phyloP scores from a whole-genome alignment of 2,329 filamentous ascomycete species.

The Ramichloridium luteum region DNA sequence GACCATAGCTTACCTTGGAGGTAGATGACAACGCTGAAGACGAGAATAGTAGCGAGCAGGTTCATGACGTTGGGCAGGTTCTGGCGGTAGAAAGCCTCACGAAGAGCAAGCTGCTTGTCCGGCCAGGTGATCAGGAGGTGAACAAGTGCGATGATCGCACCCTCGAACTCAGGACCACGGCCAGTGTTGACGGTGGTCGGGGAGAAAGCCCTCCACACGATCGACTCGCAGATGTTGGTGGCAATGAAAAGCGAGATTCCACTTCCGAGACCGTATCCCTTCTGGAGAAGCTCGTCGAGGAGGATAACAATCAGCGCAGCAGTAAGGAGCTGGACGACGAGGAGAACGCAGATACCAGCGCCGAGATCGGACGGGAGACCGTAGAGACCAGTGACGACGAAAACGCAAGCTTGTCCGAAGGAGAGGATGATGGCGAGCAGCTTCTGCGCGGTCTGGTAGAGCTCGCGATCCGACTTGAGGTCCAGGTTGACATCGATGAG shows the following conservation, averaged over 20 bases:
- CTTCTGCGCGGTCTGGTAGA: constrained; percentile 99
- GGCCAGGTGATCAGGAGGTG: constrained; percentile 97
- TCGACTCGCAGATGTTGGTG: constrained; percentile 99
- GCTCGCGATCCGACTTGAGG: constrained; percentile 98
- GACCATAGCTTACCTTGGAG: constrained; percentile 30
- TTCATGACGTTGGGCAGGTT: constrained; percentile 98
- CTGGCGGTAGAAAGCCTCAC: constrained; percentile 98
- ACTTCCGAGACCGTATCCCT: constrained; percentile 95
- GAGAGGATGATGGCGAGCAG: constrained; percentile 93
- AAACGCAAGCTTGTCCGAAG: constrained; percentile 94
- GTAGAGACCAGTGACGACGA: constrained; percentile 96
- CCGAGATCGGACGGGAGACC: constrained; percentile 93
- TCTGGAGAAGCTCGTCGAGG: constrained; percentile 96
- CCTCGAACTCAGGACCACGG: constrained; percentile 97
- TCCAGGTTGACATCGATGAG: constrained; percentile 99
- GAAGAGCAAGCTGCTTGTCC: constrained; percentile 97
- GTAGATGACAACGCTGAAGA: constrained; percentile 98
- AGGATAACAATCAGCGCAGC: constrained; percentile 98
- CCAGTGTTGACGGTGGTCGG: constrained; percentile 99
- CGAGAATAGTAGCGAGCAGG: constrained; percentile 77
- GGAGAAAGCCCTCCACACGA: constrained; percentile 99
- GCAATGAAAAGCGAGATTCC: constrained; percentile 99
- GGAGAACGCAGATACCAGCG: constrained; percentile 92
- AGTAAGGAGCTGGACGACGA: constrained; percentile 94
- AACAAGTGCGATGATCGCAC: constrained; percentile 93